A percentile compares a stretch with the other conserved stretches of the same genome.
These are phyloP conservation scores for Solanum bulbocastanum DNA, from an alignment of 257 asterid species.

Conservation along the genomic window DNA sequence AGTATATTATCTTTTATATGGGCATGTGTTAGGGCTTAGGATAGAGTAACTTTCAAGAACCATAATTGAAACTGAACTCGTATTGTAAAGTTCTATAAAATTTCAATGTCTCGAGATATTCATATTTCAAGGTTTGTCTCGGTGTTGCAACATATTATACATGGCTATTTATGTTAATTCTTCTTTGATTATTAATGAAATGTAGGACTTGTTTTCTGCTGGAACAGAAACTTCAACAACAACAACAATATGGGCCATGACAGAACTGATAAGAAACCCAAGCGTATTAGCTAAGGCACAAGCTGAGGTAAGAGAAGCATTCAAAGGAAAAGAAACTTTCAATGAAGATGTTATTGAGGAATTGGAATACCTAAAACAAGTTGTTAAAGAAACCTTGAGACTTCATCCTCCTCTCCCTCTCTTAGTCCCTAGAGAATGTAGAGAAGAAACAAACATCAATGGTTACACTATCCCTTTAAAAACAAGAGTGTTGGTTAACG, in stretches of 20 bases:
- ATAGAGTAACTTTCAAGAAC: background rate
- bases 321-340: background rate
- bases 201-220: background rate
- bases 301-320: background rate
- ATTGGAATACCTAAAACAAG: background rate
- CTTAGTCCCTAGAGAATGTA: background rate
- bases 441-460: background rate
- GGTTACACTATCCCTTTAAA: background rate
- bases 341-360: background rate
- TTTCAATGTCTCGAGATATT: background rate
- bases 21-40: too few relatives aligned
- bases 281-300: conserved; percentile 2
- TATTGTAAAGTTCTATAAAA: too few relatives aligned
- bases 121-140: background rate
- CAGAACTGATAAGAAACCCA: conserved; percentile 5
- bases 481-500: background rate
- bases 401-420: background rate
- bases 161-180: background rate
- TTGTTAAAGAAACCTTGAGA: background rate
- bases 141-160: background rate
- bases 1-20: too few relatives aligned
- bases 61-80: too few relatives aligned
- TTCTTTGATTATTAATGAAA: background rate
- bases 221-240: background rate
- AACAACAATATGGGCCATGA: conserved; percentile 4